phyloP scores from a whole-genome alignment of 441 rosid species.

The Breynia disticha region DNA sequence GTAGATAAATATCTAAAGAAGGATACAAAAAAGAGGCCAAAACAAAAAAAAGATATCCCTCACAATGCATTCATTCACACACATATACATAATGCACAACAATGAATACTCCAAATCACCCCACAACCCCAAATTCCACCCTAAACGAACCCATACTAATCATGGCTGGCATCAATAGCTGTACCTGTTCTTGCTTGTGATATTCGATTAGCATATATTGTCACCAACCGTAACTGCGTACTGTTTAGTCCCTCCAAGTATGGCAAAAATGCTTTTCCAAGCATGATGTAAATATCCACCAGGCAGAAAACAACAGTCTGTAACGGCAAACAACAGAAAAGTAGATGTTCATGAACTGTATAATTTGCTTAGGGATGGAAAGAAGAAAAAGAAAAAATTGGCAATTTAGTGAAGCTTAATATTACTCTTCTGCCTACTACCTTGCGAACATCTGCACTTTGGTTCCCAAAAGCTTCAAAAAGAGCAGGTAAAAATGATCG shows the following conservation, averaged over 20 bases:
- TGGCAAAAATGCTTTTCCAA: conserved; percentile 91
- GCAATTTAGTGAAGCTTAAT: too few species aligned
- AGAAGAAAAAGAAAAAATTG: not conserved
- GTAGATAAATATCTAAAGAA: conserved; percentile 4
- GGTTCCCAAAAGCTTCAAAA: conserved; percentile 95
- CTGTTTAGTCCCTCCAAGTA: conserved; percentile 88
- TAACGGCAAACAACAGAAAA: conserved; percentile 9
- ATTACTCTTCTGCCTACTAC: conserved; percentile 22
- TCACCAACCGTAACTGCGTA: conserved; percentile 83
- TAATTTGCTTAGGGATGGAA: not conserved
- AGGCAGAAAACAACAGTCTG: conserved; percentile 98
- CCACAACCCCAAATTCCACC: conserved; percentile 8
- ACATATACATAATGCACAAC: conserved; percentile 41
- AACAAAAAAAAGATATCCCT: not conserved
- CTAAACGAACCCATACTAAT: conserved; percentile 16
- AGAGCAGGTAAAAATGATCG: conserved; percentile 87
- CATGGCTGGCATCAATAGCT: conserved; percentile 43
- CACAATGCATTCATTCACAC: conserved; percentile 40
- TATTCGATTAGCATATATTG: conserved; percentile 93
- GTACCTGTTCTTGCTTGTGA: conserved; percentile 90
- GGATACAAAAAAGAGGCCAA: not conserved
- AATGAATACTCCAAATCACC: conserved; percentile 20
- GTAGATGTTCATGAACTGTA: not conserved
- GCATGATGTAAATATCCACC: conserved; percentile 96
- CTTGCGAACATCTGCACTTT: conserved; percentile 97